Evolutionary conservation across 768 basidiomycete genomes (phyloP).

Genomic region (Tulasnella sp.): DNA sequence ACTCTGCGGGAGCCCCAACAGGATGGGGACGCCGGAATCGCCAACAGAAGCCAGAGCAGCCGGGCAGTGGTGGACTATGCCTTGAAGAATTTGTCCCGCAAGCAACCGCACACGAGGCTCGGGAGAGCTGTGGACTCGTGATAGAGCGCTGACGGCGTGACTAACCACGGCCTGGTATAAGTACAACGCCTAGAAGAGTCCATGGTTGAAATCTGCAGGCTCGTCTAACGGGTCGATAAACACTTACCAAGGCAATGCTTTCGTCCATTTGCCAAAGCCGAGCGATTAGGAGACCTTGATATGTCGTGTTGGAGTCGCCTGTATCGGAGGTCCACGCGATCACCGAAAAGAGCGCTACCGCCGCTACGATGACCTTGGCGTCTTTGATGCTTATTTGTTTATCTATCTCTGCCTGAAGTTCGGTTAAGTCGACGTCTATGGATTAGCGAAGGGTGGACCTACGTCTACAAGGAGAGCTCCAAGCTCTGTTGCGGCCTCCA

Average conservation of each 20-base stretch:
- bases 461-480: background rate
- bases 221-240: background rate
- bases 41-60: background rate
- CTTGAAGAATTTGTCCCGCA: background rate
- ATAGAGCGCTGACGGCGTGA: background rate
- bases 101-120: background rate
- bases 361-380: background rate
- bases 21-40: background rate
- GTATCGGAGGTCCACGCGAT: background rate
- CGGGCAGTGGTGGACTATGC: background rate
- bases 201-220: background rate
- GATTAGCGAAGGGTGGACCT: background rate
- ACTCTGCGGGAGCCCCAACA: background rate
- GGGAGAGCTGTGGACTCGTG: background rate
- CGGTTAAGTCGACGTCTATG: background rate
- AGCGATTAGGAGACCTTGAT: background rate
- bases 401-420: background rate
- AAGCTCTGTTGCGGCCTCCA: background rate
- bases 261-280: constrained; percentile 7
- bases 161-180: background rate
- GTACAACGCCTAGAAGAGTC: background rate
- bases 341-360: background rate
- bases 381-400: constrained; percentile 1
- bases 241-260: background rate
- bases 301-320: background rate